phyloP scores from a whole-genome alignment of 768 basidiomycete species.

The Suillus paluster region DNA sequence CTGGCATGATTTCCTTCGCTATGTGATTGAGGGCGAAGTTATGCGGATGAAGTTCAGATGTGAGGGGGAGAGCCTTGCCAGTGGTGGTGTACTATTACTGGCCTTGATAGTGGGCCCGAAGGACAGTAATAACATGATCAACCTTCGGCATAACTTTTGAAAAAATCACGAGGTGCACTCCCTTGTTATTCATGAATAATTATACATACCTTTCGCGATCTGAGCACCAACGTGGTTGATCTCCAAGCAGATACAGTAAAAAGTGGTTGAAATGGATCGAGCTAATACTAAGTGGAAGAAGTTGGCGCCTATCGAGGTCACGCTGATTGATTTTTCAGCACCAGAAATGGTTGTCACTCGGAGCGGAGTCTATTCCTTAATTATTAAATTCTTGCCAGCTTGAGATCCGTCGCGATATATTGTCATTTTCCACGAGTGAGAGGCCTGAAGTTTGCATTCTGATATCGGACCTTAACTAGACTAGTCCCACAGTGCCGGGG shows the following conservation, averaged over 20 bases:
- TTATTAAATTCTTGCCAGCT: too few relatives aligned
- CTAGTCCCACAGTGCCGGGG: not conserved
- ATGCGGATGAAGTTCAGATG: conserved; percentile 71
- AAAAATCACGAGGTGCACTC: conserved; percentile 57
- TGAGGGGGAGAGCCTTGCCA: conserved; percentile 72
- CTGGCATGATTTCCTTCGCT: too few relatives aligned
- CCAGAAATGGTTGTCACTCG: too few relatives aligned
- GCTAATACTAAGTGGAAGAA: conserved; percentile 88
- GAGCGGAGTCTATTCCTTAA: too few relatives aligned
- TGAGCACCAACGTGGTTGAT: conserved; percentile 69
- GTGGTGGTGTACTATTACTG: conserved; percentile 70
- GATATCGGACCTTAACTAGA: too few relatives aligned
- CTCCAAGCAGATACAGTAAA: conserved; percentile 62
- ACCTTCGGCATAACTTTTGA: conserved; percentile 72
- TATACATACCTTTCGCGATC: conserved; percentile 51
- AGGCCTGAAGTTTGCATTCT: too few relatives aligned
- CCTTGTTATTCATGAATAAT: conserved; percentile 45
- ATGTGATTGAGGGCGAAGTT: conserved; percentile 37
- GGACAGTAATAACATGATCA: conserved; percentile 72
- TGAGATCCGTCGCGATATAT: too few relatives aligned
- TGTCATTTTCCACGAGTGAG: too few relatives aligned
- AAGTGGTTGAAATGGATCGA: conserved; percentile 53
- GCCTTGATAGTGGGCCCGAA: conserved; percentile 55
- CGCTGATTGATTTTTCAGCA: too few relatives aligned
- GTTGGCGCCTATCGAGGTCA: conserved; percentile 81